These are phyloP conservation scores for Monosporozyma aerobia DNA, from an alignment of 805 yeast genomes.

Conservation along the genomic window DNA sequence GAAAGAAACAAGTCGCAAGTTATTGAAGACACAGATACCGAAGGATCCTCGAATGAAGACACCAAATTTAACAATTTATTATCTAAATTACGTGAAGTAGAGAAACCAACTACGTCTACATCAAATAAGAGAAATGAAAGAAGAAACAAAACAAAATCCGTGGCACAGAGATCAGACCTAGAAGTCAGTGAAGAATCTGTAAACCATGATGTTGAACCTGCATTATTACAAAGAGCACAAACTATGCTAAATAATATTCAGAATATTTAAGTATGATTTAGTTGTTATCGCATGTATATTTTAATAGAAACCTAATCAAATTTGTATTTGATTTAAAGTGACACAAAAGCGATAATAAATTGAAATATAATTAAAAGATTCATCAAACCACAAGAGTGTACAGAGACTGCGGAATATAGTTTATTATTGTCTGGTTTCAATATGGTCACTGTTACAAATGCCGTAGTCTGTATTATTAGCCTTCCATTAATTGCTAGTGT, in stretches of 20 bases:
- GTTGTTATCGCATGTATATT: neutral
- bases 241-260: constrained; percentile 23
- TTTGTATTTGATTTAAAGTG: too few species aligned
- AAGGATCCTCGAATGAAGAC: neutral
- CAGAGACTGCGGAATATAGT: too few species aligned
- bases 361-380: neutral
- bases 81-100: constrained; percentile 20
- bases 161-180: neutral
- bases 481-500: neutral
- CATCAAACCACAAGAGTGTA: neutral
- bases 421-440: neutral
- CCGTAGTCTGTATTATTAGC: neutral
- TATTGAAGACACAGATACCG: neutral
- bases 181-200: neutral
- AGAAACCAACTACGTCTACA: constrained; percentile 4
- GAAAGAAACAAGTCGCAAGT: constrained; percentile 25
- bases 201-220: constrained; percentile 1
- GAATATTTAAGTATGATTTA: constrained; percentile 12
- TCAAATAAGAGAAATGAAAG: neutral
- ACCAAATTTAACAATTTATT: constrained; percentile 20
- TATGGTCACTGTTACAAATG: neutral
- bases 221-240: constrained; percentile 21
- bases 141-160: neutral
- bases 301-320: too few species aligned
- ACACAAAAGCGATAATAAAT: neutral